Evolutionary conservation across 1,284 basidiomycete genomes (phyloP).

Genomic region (Cryptococcus sp.): DNA sequence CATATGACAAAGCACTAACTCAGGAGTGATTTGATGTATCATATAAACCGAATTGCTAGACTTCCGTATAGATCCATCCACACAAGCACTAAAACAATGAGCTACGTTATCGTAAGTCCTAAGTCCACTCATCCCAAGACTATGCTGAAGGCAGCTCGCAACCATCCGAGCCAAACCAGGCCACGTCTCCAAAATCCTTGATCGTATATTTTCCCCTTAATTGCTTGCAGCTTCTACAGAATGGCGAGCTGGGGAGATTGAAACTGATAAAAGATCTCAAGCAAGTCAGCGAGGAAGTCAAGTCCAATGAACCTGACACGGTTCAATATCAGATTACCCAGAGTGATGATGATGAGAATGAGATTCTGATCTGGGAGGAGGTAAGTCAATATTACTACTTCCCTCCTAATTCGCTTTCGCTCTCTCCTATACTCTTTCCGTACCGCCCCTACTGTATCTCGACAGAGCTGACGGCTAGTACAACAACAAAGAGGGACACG

Average conservation of each 20-base stretch:
- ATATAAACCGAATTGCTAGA: too few relatives aligned
- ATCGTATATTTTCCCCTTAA: neutral
- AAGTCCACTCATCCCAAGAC: neutral
- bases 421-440: neutral
- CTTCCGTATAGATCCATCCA: too few relatives aligned
- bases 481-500: neutral
- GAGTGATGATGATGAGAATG: slow-evolving; percentile 2
- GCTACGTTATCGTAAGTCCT: neutral
- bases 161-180: neutral
- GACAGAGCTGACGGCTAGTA: neutral
- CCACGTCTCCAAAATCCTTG: neutral
- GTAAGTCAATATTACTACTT: neutral
- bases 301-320: slow-evolving; percentile 5
- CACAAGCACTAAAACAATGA: neutral
- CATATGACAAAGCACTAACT: too few relatives aligned
- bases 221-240: neutral
- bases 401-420: too few relatives aligned
- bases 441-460: too few relatives aligned
- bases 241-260: neutral
- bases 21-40: too few relatives aligned
- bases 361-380: slow-evolving; percentile 1
- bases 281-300: slow-evolving; percentile 4
- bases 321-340: slow-evolving; percentile 3
- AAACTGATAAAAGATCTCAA: slow-evolving; percentile 1
- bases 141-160: neutral